phyloP scores from a whole-genome alignment of 257 asterid genomes.

The Henckelia pumila region DNA sequence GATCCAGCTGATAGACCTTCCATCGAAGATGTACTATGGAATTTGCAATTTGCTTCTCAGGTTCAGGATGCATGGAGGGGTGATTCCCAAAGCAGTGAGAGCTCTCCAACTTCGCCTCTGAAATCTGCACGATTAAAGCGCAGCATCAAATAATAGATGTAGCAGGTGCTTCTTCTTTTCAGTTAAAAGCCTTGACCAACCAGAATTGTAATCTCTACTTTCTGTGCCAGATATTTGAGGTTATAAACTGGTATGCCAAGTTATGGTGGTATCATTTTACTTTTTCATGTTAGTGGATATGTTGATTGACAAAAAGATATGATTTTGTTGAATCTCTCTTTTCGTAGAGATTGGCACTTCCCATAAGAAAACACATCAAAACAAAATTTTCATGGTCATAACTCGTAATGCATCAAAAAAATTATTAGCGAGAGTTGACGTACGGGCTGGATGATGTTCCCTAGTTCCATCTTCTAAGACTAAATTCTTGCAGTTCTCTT shows the following conservation, averaged over 20 bases:
- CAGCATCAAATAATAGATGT: slow-evolving; percentile 29
- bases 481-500: no score
- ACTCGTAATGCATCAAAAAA: no score
- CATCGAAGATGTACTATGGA: slow-evolving; percentile 85
- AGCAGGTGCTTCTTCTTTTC: background rate
- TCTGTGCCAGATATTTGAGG: background rate
- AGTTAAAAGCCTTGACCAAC: background rate
- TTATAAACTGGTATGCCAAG: background rate
- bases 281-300: background rate
- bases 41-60: slow-evolving; percentile 91
- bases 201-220: background rate
- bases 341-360: slow-evolving; percentile 5
- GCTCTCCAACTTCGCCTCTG: slow-evolving; percentile 70
- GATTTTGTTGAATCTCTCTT: background rate
- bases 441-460: no score
- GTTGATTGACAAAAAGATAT: background rate
- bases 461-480: no score
- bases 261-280: slow-evolving; percentile 6
- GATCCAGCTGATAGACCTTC: slow-evolving; percentile 77
- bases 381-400: background rate
- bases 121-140: slow-evolving; percentile 41
- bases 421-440: no score
- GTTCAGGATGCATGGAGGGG: slow-evolving; percentile 67
- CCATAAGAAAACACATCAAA: background rate
- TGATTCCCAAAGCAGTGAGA: slow-evolving; percentile 65